Evolutionary conservation across 1,139 yeast genomes (phyloP), one percentile per base, ranked within the genome.

Genomic region (Yamadazyma oceani): DNA sequence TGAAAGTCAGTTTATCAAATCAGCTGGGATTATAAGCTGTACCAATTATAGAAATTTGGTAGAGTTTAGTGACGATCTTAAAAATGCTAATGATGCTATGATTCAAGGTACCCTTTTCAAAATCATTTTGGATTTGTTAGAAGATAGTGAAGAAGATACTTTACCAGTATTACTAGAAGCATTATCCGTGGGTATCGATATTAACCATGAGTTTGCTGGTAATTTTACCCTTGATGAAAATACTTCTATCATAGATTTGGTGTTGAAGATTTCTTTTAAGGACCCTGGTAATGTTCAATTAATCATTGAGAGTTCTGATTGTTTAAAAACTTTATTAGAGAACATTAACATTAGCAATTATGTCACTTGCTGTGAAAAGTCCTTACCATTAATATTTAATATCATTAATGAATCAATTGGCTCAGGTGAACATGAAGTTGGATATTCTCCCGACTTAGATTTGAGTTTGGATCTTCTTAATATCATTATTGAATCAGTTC

Each of bases 141-240:
- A 72, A 1, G 84, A 79, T 1, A 78, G 95, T 2, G 86, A 81
- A 35, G 96, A 87, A 34, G 97, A 90, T 51, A 78, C 96, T 0
- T 80, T 87, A 21, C 78, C 92, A 0, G 71, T 85, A 33, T 61
- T 89, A 35, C 72, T 87, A n/a, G 96, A 89, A 54, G 77, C 85
- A 0, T 61, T 85, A 21, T 70, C 81, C 1, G 69, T 73, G 9
- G 75, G 82, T 2, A 68, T 85, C 41, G 63, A 73, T 40, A 63
- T 75, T 8, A 61, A 64, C 39, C 65, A 71, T 5, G 41, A 57
- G 2, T 57, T 64, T 27, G 69, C 78, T 0, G 51, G 65, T 1
- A 48, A 49, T 13, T 60, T 71, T 1, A 42, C 45, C n/a, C 24
- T 35, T 4, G 17, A 23, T 10, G 15, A 17, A 16, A 37, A 29